Base-by-base conservation (phyloP, 2,329 filamentous ascomycete genomes). In the Scytalidium lignicola region DNA sequence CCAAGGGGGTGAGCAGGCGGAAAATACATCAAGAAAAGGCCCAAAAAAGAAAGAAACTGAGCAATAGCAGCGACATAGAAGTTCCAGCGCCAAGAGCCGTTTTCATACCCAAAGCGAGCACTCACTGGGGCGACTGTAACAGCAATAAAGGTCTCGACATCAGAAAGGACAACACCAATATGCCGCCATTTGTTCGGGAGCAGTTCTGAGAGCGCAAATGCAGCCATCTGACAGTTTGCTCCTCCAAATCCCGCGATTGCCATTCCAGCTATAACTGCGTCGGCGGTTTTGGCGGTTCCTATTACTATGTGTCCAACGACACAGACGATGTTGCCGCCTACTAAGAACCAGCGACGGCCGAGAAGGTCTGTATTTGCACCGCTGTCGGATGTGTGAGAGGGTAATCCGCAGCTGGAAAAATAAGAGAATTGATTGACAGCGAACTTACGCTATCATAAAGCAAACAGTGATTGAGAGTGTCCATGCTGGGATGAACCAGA, bases 151-250 rank as follows among this genome's bases (percentile, higher is more conserved):
- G 72, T 68, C 2, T 65, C 65, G 19, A 66, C 55, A 54, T 72
- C 70, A 3, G 71, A 70, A 41, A 75, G 61, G 2, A 70, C 67
- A 48, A 74, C 67, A 29, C 65, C 68, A 23, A 68, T 70, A 54
- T 74, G 70, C 47, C 72, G 59, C 70, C 71, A 74, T 55, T 74
- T 74, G 58, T 74, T 74, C 1, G 71, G 71, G 1, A 75, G 64
- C 15, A 75, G 65, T 52, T 74, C 71, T 2, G 71, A 69, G 7
- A 74, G 64, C 7, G 68, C 70, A 55, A 74, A 74, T 41, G 72
- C 71, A 15, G 71, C 72, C 53, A 68, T 62, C 59, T 67, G 50
- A 18, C 41, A 44, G 32, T 51, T 46, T 32, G 29, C 44, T 37
- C 20, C 41, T 2, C 29, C 44, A 48, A 74, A 73, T 2, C 72